Evolutionary conservation across 2,329 filamentous ascomycete species (phyloP).

Genomic region (Rutstroemia sp.): DNA sequence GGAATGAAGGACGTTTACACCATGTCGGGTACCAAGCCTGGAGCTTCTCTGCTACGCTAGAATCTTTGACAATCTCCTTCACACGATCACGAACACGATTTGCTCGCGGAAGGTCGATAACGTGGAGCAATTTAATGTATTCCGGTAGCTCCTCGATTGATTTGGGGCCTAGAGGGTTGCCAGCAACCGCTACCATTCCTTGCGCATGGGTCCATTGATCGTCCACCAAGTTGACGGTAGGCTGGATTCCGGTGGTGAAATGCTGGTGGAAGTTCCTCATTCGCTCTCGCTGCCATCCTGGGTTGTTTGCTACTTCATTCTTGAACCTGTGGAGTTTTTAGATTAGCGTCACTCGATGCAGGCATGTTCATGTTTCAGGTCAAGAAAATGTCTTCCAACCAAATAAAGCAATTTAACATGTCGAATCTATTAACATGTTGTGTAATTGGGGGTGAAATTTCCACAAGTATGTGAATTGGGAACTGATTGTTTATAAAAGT

Average conservation of each 20-base stretch:
- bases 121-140: neutral
- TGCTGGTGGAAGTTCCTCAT: conserved; percentile 35
- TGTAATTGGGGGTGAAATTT: neutral
- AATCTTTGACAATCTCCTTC: conserved; percentile 43
- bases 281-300: conserved; percentile 44
- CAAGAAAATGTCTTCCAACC: too few relatives aligned
- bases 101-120: neutral
- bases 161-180: neutral
- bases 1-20: conserved; percentile 58
- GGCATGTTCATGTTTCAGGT: too few relatives aligned
- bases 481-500: neutral
- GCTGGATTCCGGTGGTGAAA: neutral
- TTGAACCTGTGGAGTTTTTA: neutral
- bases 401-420: neutral
- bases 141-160: neutral
- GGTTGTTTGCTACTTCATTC: neutral
- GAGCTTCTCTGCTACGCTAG: conserved; percentile 41
- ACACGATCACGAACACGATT: neutral
- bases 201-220: conserved; percentile 37
- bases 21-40: conserved; percentile 53
- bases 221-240: conserved; percentile 30
- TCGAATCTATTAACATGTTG: neutral
- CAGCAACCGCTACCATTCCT: neutral
- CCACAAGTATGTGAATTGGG: neutral
- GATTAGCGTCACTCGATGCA: neutral